Percentiles rank a stretch among this genome's conserved stretches.
phyloP scores from a whole-genome alignment of 495 filamentous ascomycete genomes.

The Trypethelium eluteriae region DNA sequence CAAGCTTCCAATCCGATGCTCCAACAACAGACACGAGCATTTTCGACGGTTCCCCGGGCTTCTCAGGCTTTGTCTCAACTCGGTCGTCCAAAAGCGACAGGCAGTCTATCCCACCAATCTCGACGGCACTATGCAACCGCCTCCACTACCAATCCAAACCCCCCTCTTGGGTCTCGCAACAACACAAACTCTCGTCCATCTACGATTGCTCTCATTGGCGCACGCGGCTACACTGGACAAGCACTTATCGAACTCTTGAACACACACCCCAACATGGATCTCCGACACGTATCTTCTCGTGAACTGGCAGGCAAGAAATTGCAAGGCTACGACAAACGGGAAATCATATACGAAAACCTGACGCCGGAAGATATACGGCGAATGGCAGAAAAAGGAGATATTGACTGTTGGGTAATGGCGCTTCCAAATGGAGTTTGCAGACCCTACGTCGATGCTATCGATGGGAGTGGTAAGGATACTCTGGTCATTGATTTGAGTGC shows the following conservation, averaged over 20 bases:
- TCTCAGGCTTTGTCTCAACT: neutral
- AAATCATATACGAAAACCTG: conserved; percentile 89
- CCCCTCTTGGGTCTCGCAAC: conserved; percentile 90
- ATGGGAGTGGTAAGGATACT: conserved; percentile 61
- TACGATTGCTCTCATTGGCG: conserved; percentile 85
- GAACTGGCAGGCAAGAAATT: conserved; percentile 87
- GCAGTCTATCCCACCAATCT: conserved; percentile 18
- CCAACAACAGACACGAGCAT: conserved; percentile 14
- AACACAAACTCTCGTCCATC: conserved; percentile 73
- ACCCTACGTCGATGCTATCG: conserved; percentile 87
- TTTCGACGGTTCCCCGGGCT: neutral
- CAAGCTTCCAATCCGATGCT: neutral
- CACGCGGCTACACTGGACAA: conserved; percentile 92
- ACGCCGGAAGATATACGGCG: conserved; percentile 79
- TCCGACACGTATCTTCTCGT: conserved; percentile 88
- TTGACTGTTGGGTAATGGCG: conserved; percentile 98
- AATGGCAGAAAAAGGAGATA: conserved; percentile 84
- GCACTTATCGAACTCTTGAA: conserved; percentile 86
- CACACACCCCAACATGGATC: conserved; percentile 86
- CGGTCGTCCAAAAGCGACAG: conserved; percentile 18
- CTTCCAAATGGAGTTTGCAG: conserved; percentile 95
- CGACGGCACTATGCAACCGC: conserved; percentile 54
- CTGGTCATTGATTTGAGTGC: conserved; percentile 90
- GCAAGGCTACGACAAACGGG: conserved; percentile 85
- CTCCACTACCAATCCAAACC: conserved; percentile 79